Evolutionary conservation across 768 basidiomycete genomes (phyloP).

Genomic region (Podaxis carcinomalis): DNA sequence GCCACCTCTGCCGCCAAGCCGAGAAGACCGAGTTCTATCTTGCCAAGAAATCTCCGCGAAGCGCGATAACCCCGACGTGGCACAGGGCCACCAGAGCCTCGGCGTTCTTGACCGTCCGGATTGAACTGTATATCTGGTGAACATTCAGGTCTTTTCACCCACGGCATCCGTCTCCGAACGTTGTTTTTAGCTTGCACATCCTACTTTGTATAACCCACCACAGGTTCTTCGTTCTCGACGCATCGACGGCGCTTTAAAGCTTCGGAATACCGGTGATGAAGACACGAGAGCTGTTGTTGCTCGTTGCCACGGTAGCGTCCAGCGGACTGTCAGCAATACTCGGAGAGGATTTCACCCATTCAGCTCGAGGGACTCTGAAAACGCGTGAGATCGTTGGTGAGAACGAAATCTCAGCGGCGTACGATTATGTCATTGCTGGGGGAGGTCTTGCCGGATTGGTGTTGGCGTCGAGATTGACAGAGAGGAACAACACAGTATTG

Average conservation of each 20-base stretch:
- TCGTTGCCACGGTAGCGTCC: background rate
- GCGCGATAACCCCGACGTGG: background rate
- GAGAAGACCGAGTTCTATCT: background rate
- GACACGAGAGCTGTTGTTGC: background rate
- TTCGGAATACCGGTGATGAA: background rate
- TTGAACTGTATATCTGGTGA: background rate
- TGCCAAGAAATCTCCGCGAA: background rate
- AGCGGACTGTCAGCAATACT: background rate
- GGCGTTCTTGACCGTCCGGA: background rate
- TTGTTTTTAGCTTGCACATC: background rate
- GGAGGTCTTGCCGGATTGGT: slow-evolving; percentile 30
- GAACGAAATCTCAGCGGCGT: slow-evolving; percentile 21
- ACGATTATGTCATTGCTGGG: slow-evolving; percentile 48
- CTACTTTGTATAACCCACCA: background rate
- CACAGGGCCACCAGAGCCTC: background rate
- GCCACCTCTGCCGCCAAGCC: too few species aligned
- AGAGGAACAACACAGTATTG: slow-evolving; percentile 29
- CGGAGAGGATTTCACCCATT: background rate
- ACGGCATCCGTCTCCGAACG: background rate
- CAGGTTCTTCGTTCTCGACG: background rate
- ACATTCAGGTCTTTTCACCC: background rate
- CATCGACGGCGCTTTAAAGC: background rate
- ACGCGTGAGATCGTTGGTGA: slow-evolving; percentile 2
- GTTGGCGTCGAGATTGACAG: slow-evolving; percentile 30
- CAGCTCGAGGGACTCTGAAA: background rate